phyloP scores from a whole-genome alignment of 2,329 filamentous ascomycete genomes.

The Phaeosphaeriaceae sp. region DNA sequence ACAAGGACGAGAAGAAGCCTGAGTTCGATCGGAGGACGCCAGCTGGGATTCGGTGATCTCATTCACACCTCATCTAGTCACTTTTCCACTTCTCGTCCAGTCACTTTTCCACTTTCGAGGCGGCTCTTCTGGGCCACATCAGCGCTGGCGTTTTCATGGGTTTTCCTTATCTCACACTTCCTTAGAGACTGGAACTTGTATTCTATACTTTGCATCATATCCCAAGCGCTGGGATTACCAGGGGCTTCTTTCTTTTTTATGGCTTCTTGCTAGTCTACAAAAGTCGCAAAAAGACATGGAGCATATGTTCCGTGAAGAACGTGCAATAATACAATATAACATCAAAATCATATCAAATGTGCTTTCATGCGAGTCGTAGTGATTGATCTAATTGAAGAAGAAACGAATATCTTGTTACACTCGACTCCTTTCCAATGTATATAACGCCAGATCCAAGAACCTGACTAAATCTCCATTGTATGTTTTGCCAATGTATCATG shows the following conservation, averaged over 20 bases:
- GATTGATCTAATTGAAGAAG: too few relatives aligned
- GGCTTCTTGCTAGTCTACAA: not conserved
- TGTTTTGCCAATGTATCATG: too few relatives aligned
- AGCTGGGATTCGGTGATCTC: constrained; percentile 10
- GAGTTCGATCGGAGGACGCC: constrained; percentile 15
- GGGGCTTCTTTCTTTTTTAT: not conserved
- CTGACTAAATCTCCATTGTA: too few relatives aligned
- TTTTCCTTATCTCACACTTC: not conserved
- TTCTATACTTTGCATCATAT: constrained; percentile 16
- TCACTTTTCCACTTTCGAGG: constrained; percentile 4
- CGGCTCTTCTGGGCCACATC: constrained; percentile 10
- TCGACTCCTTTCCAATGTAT: too few relatives aligned
- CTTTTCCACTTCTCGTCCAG: not conserved
- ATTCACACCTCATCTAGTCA: not conserved
- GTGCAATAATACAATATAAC: constrained; percentile 1
- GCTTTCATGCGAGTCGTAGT: not conserved
- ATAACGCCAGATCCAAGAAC: too few relatives aligned
- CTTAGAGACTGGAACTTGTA: constrained; percentile 7
- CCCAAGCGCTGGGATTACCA: constrained; percentile 31
- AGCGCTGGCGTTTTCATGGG: constrained; percentile 29
- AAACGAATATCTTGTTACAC: too few relatives aligned
- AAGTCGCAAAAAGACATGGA: not conserved
- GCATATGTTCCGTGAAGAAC: not conserved
- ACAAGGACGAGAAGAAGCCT: constrained; percentile 32
- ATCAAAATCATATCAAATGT: not conserved